Evolutionary conservation across 2,329 filamentous ascomycete species (phyloP).

Genomic region (Diaporthe caulivora): DNA sequence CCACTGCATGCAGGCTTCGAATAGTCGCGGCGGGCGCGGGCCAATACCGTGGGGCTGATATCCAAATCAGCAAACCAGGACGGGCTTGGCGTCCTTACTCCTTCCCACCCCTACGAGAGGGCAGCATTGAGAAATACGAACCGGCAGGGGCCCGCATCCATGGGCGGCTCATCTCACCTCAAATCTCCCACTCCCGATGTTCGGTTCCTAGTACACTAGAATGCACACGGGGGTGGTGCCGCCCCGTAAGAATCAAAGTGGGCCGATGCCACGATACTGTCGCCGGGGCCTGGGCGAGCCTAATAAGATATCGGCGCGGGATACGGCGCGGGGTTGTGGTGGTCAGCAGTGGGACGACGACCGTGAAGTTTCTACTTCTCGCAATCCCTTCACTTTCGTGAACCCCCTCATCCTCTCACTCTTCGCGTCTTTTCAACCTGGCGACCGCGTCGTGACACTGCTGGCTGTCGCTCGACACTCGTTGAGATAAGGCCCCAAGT

Average conservation of each 20-base stretch:
- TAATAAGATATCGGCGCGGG: slow-evolving; percentile 19
- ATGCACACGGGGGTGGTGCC: background rate
- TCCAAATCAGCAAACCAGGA: slow-evolving; percentile 17
- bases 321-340: slow-evolving; percentile 23
- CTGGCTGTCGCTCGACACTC: background rate
- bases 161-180: slow-evolving; percentile 18
- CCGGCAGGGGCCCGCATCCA: slow-evolving; percentile 10
- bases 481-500: background rate
- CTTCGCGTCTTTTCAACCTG: background rate
- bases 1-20: slow-evolving; percentile 19
- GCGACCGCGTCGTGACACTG: slow-evolving; percentile 2
- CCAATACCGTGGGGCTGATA: slow-evolving; percentile 32
- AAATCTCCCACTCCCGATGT: too few relatives aligned
- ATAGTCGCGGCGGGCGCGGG: slow-evolving; percentile 22
- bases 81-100: background rate
- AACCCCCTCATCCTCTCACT: background rate
- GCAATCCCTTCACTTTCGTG: background rate
- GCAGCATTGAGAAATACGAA: background rate
- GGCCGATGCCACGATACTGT: slow-evolving; percentile 30
- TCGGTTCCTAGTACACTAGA: background rate
- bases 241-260: background rate
- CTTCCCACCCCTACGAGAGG: background rate
- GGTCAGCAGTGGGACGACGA: slow-evolving; percentile 12
- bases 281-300: slow-evolving; percentile 1
- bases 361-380: background rate